phyloP scores from a whole-genome alignment of 2,329 filamentous ascomycete genomes.

The Clarireedia paspali region DNA sequence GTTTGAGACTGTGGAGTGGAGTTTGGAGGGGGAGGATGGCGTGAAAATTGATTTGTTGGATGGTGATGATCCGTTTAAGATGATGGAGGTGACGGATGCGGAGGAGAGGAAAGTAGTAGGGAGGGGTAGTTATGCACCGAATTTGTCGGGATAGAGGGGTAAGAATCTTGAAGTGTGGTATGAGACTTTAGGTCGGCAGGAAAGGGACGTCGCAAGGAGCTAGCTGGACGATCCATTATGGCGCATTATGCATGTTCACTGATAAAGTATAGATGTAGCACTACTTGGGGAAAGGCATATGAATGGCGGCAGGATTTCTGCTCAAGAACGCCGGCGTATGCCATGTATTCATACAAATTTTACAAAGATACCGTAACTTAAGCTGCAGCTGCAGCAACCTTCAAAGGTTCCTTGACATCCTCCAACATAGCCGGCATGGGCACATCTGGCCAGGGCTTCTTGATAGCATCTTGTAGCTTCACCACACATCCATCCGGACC shows the following conservation, averaged over 20 bases:
- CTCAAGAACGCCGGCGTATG: constrained; percentile 23
- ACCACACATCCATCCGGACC: constrained; percentile 84
- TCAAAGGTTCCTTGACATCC: constrained; percentile 40
- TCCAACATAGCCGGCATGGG: constrained; percentile 41
- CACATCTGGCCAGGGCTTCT: constrained; percentile 64
- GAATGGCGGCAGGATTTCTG: constrained; percentile 15
- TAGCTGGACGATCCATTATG: constrained; percentile 6
- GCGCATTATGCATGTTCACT: background rate
- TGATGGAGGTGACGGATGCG: constrained; percentile 37
- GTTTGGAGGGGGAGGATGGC: constrained; percentile 56
- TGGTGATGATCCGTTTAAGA: constrained; percentile 60
- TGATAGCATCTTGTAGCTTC: constrained; percentile 81
- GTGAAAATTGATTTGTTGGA: constrained; percentile 64
- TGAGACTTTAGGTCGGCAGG: background rate
- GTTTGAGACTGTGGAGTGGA: constrained; percentile 91
- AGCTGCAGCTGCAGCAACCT: constrained; percentile 5
- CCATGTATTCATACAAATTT: constrained; percentile 26
- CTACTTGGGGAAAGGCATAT: constrained; percentile 10
- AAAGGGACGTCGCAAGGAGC: constrained; percentile 4
- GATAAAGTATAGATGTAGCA: constrained; percentile 2
- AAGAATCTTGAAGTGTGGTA: background rate
- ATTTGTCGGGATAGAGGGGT: constrained; percentile 19
- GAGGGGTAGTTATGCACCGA: constrained; percentile 29
- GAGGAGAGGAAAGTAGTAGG: constrained; percentile 35
- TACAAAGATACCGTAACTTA: constrained; percentile 18